Evolutionary conservation across 2,329 filamentous ascomycete species (phyloP).

Genomic region (Lomentospora prolificans): DNA sequence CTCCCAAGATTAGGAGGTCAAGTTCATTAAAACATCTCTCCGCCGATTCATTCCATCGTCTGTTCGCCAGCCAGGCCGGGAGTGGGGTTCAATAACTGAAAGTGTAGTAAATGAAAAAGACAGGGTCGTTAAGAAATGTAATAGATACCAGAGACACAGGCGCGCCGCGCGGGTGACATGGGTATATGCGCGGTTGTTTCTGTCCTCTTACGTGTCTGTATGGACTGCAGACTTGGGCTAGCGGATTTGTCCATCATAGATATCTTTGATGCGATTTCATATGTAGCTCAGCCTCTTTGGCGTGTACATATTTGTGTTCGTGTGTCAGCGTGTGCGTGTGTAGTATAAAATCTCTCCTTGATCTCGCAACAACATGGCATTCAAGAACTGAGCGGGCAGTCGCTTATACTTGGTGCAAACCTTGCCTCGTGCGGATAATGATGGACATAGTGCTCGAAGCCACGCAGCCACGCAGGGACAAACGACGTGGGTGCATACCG

Average conservation of each 20-base stretch:
- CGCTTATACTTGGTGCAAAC: no score
- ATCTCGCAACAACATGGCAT: not conserved
- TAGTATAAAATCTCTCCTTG: not conserved
- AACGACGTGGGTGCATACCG: no score
- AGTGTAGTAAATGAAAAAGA: not conserved
- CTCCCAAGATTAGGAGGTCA: not conserved
- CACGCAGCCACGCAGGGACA: no score
- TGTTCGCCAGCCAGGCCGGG: not conserved
- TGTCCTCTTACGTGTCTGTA: not conserved
- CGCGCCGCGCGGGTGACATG: not conserved
- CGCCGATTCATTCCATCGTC: not conserved
- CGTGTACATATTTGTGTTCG: not conserved
- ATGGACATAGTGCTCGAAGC: no score
- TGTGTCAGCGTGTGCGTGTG: not conserved
- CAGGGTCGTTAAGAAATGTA: not conserved
- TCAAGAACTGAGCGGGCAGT: no score
- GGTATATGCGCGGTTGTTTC: not conserved
- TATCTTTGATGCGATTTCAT: not conserved
- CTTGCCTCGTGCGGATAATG: no score
- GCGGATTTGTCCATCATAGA: not conserved
- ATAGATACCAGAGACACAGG: not conserved
- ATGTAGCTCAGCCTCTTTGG: not conserved
- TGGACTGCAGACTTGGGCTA: not conserved
- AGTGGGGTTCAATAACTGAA: not conserved
- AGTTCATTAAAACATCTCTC: not conserved